Evolutionary conservation across 129 eudicot genomes (phyloP), one percentile per base, ranked within the genome.

Genomic region (Saposhnikovia divaricata): DNA sequence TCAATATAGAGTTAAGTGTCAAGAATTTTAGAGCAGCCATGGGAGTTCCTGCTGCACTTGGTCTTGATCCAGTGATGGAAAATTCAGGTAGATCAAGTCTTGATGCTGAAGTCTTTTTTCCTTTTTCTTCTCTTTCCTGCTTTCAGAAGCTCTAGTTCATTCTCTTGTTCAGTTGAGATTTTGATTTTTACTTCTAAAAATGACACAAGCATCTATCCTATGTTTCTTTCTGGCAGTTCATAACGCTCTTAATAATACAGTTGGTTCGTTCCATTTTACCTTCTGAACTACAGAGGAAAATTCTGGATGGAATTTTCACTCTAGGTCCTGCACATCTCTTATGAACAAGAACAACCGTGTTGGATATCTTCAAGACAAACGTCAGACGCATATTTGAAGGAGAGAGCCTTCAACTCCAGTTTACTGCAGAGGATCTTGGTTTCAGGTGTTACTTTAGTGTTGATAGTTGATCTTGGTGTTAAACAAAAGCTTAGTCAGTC

Each of bases 371-470:
- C 92, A 75, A 87, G 99, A 84, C 95, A 53, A 89, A 86, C 83
- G 85, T 95, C 68, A 84, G 90, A 57, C 86, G 82, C 37, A 95
- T 90, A 72, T 89, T 92, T 92, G 91, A 90, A 81, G 94, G 99
- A 84, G 88, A 90, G 85, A 95, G 96, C 92, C 97, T 95, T 86
- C 97, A 92, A 82, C 90, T 95, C 51, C 99, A 92, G 78, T 95
- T 95, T 77, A 96, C 99, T 47, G 99, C 93, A 47, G 99, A 90
- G 86, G 99, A 95, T 86, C 88, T 95, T 71, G 99, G 99, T 68
- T 95, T 92, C 89, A 90, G 97, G 97, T 92, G 82, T 72, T 79
- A 31, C 83, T 51, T 74, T 48, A 61, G 9, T 46, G 40, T 81
- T 47, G n/a, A 5, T 78, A 40, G 5, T 10, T 73, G 10, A 37